Base-by-base conservation (phyloP, 306 rosid genomes). In the Potentilla sterilis region DNA sequence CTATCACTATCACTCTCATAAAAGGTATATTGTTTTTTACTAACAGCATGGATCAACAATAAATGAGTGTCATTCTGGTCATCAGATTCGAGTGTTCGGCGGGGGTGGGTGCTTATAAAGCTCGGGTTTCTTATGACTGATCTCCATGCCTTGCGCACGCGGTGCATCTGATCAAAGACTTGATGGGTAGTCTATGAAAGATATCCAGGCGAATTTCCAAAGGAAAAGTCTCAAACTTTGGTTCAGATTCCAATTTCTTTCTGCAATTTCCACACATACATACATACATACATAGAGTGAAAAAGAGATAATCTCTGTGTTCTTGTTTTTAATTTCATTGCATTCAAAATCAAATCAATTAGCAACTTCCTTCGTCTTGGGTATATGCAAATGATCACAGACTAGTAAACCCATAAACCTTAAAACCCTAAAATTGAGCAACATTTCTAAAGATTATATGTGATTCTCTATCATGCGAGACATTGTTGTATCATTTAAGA, bases 81-180 rank as follows among this genome's bases (percentile, higher is more conserved):
- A 58, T 24, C 3, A 12, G 41, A 62, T 2, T 14, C 37, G 11
- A 4, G 4, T 62, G 19, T 62, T 2, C 11, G 5, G 4, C 2
- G 38, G 9, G 34, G 42, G 11, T 62, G 67, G 67, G 67, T 32
- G 11, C 2, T 8, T 12, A 62, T 62, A 7, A 62, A 62, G 19
- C 67, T 62, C 2, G 67, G 67, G 41, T 62, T 62, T 34, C 18
- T 62, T 62, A 62, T 62, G 9, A 62, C 21, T 34, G 67, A 34
- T 62, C 43, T 62, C 67, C 67, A 62, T 13, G 67, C 37, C 22
- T 62, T 62, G 12, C n/a, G 42, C 43, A 62, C 67, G 67, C 67
- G 19, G 67, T 62, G 67, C 67, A 62, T 34, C 5, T 35, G 67
- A 62, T 32, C 43, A 62, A 62, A 14, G 10, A 62, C 43, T 62